These are phyloP conservation scores for Tagetes erecta DNA, from an alignment of 129 eudicot species.

Conservation along the genomic window DNA sequence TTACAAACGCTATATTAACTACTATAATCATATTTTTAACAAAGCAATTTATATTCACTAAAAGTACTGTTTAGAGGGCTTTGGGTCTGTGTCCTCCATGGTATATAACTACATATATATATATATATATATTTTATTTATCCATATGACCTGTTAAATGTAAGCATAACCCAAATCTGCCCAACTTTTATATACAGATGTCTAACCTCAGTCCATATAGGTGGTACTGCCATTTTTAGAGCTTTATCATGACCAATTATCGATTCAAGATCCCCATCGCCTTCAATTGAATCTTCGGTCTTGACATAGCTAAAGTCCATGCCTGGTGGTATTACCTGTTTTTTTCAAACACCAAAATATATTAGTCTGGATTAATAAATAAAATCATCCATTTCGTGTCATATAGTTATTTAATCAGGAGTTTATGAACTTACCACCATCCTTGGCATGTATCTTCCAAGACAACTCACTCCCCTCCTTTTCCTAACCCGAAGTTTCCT, in stretches of 20 bases:
- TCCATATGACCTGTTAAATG: not conserved
- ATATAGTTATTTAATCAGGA: not conserved
- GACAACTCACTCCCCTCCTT: constrained; percentile 67
- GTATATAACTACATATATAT: not conserved
- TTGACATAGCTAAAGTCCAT: constrained; percentile 86
- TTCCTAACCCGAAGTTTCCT: constrained; percentile 72
- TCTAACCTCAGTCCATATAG: constrained; percentile 81
- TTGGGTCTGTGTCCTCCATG: not conserved
- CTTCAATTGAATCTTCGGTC: constrained; percentile 50
- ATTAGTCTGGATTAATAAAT: constrained; percentile 4
- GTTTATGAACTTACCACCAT: constrained; percentile 54
- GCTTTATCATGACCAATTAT: constrained; percentile 57
- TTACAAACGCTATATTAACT: not conserved
- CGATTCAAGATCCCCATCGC: constrained; percentile 67
- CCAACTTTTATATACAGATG: not conserved
- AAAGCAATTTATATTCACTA: not conserved
- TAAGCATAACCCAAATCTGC: not conserved
- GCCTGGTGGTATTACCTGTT: constrained; percentile 83
- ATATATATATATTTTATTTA: not conserved
- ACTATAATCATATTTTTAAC: not conserved
- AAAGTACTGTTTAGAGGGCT: not conserved
- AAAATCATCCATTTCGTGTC: not conserved
- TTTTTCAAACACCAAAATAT: constrained; percentile 11
- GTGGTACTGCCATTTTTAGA: constrained; percentile 63
- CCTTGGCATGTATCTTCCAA: constrained; percentile 82